Evolutionary conservation across 169 alveolate species (phyloP), one percentile per base, ranked within the genome.

Genomic region (Sarcocystis neurona): DNA sequence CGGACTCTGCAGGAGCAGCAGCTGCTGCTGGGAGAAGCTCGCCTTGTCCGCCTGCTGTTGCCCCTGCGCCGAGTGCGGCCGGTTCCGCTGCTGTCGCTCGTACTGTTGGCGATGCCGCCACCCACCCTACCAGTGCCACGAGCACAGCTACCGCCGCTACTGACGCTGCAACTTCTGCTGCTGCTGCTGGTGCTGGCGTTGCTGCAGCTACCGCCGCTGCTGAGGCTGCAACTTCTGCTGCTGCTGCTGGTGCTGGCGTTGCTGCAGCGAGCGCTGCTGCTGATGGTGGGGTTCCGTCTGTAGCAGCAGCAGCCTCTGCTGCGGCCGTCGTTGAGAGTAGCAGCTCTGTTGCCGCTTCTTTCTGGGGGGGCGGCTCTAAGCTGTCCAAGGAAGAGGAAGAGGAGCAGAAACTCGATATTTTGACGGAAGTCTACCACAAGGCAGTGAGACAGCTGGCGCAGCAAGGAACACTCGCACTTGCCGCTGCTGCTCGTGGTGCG

Each of bases 391-490:
- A 15, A 4, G 75, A 63, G 43, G n/a, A 63, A 41, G 18, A n/a
- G 43, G 75, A 10, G 43, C 8, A 30, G 10, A 37, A n/a, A 12
- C 75, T 66, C 6, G 80, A 84, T 46, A 84, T 80, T 6, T 68
- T 84, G 39, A 75, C 89, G 5, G 89, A 84, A 30, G 80, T 43
- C 60, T 66, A 66, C 48, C 89, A 84, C 68, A 84, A 84, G 77
- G 41, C 89, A 23, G 79, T 84, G 82, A 60, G 89, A 34, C 82
- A 63, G 70, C 48, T 63, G 47, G 32, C 79, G 43, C 89, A 84
- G 80, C 89, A 84, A 47, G 89, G 89, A 37, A 41, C 75, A 10
- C 32, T 12, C 41, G 10, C 32, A 5, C 75, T 63, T 20, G 32
- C 75, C 8, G 75, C 75, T 20, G 75, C 32, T 43, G 75, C 44